phyloP scores from a whole-genome alignment of 345 rosid genomes.

The Kernera saxatilis region DNA sequence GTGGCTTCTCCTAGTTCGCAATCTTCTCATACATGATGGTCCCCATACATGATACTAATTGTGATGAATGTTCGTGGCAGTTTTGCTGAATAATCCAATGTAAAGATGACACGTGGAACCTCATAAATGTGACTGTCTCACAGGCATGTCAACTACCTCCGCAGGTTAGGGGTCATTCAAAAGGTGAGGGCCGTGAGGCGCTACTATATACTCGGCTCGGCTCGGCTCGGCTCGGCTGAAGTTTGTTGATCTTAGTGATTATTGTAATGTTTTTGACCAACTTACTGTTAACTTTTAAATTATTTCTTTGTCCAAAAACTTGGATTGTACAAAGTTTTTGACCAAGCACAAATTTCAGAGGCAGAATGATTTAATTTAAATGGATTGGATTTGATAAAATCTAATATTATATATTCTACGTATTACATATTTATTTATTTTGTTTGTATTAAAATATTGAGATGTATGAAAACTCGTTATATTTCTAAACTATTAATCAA shows the following conservation, averaged over 20 bases:
- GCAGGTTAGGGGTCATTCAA: background rate
- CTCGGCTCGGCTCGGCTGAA: background rate
- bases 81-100: background rate
- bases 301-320: background rate
- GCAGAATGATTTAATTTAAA: background rate
- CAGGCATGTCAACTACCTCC: background rate
- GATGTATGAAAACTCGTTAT: too few species aligned
- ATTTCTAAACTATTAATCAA: too few species aligned
- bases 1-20: background rate
- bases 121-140: background rate
- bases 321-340: background rate
- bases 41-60: too few species aligned
- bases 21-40: background rate
- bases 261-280: background rate
- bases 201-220: background rate
- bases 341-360: background rate
- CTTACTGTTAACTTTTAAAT: background rate
- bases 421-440: too few species aligned
- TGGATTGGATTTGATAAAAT: too few species aligned
- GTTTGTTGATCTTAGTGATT: background rate
- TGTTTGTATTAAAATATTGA: too few species aligned
- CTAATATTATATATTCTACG: too few species aligned
- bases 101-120: background rate
- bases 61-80: background rate
- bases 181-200: background rate